These are phyloP conservation scores for Verticillium nubilum DNA, from an alignment of 2,329 filamentous ascomycete species.

Conservation along the genomic window DNA sequence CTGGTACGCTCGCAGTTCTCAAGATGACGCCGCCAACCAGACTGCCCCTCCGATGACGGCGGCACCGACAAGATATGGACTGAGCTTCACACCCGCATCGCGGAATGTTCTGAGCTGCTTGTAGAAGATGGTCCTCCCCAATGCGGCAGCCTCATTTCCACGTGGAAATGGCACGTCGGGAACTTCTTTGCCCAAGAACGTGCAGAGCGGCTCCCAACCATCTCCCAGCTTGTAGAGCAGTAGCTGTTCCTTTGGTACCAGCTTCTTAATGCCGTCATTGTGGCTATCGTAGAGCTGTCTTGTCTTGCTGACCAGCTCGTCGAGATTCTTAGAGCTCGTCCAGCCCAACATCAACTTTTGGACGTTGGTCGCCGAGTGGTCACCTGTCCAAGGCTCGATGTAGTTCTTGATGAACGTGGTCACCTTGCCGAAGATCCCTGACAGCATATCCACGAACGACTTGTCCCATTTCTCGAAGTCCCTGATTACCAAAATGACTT, in stretches of 20 bases:
- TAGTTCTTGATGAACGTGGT: slow-evolving; percentile 11
- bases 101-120: neutral
- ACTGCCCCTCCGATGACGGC: neutral
- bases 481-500: slow-evolving; percentile 51
- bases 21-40: neutral
- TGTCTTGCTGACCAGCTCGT: slow-evolving; percentile 28
- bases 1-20: too few species aligned
- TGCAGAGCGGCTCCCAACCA: slow-evolving; percentile 38
- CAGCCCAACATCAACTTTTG: slow-evolving; percentile 21
- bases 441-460: slow-evolving; percentile 21
- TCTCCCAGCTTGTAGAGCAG: slow-evolving; percentile 16
- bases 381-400: slow-evolving; percentile 24
- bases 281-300: slow-evolving; percentile 21
- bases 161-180: slow-evolving; percentile 27
- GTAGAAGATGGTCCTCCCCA: neutral
- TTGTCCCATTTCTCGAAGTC: slow-evolving; percentile 23
- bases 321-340: slow-evolving; percentile 13
- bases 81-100: neutral
- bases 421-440: slow-evolving; percentile 12
- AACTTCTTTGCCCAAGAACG: slow-evolving; percentile 28
- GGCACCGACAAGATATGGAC: neutral
- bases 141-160: slow-evolving; percentile 21
- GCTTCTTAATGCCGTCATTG: slow-evolving; percentile 5
- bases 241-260: slow-evolving; percentile 5
- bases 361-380: slow-evolving; percentile 13